Conservation (phyloP, 2,329 filamentous ascomycete genomes). For the Leptographium lundbergii region DNA sequence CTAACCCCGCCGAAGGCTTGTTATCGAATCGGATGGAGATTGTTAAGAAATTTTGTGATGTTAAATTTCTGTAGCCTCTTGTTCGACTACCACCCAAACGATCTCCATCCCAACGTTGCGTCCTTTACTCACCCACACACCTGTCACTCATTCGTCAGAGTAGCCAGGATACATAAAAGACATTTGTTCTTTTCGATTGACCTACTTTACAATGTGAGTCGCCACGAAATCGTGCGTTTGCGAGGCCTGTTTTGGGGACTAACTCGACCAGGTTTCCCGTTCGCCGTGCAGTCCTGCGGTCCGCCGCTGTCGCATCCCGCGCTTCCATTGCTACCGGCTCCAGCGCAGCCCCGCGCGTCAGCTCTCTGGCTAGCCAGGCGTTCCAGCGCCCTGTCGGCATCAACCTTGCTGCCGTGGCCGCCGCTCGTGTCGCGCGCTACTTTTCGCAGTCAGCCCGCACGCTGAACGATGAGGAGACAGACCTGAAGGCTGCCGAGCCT, state of each 20-base stretch:
- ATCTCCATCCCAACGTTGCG: background rate
- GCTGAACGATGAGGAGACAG: slow-evolving; percentile 9
- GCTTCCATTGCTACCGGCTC: slow-evolving; percentile 3
- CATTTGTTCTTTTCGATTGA: background rate
- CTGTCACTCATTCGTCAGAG: background rate
- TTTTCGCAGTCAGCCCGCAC: slow-evolving; percentile 19
- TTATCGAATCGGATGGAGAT: background rate
- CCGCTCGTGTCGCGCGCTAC: slow-evolving; percentile 14
- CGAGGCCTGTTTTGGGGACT: background rate
- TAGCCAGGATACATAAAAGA: too few species aligned
- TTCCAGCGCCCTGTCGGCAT: slow-evolving; percentile 7
- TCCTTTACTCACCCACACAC: background rate
- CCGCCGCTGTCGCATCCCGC: slow-evolving; percentile 16
- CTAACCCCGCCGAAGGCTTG: background rate
- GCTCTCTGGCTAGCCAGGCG: slow-evolving; percentile 13
- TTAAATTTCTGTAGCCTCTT: background rate
- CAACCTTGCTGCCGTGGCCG: slow-evolving; percentile 3
- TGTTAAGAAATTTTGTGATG: background rate
- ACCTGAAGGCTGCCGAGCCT: background rate
- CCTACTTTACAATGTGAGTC: slow-evolving; percentile 1
- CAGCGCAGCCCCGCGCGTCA: slow-evolving; percentile 8
- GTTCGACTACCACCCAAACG: background rate
- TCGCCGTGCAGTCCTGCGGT: slow-evolving; percentile 20
- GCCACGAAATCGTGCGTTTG: background rate
- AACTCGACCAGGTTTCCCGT: slow-evolving; percentile 18